Evolutionary conservation across 2,329 filamentous ascomycete genomes (phyloP).

Genomic region (Epichloe uncinata): DNA sequence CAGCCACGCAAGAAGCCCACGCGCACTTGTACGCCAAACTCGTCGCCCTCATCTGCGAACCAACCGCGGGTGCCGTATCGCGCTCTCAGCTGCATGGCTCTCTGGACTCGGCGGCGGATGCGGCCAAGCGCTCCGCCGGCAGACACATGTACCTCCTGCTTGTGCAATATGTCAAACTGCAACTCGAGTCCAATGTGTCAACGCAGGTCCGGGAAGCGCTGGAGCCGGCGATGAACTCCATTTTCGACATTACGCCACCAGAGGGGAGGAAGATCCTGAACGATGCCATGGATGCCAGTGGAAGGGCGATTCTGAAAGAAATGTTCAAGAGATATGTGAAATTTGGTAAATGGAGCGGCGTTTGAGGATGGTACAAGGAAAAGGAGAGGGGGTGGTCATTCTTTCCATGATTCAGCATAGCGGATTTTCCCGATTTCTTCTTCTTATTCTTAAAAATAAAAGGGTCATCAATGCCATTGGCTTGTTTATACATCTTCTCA

Average conservation of each 20-base stretch:
- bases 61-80: constrained; percentile 41
- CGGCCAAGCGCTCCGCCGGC: constrained; percentile 46
- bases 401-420: background rate
- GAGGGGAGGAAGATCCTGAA: constrained; percentile 43
- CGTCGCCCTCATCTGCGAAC: constrained; percentile 46
- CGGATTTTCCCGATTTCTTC: background rate
- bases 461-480: background rate
- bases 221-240: constrained; percentile 42
- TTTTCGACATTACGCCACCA: constrained; percentile 43
- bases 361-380: constrained; percentile 21
- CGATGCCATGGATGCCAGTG: constrained; percentile 45
- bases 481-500: background rate
- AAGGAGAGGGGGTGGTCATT: background rate
- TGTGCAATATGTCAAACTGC: constrained; percentile 46
- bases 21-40: constrained; percentile 41
- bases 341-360: constrained; percentile 51
- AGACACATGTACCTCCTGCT: constrained; percentile 49
- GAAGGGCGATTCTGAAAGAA: constrained; percentile 43
- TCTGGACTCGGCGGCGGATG: constrained; percentile 47
- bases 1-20: constrained; percentile 25
- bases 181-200: constrained; percentile 41
- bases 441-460: background rate
- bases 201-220: constrained; percentile 40
- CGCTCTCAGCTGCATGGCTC: constrained; percentile 28
- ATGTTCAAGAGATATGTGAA: constrained; percentile 46